Conservation (phyloP, 768 basidiomycete species). For the Boletus eberwhitei region DNA sequence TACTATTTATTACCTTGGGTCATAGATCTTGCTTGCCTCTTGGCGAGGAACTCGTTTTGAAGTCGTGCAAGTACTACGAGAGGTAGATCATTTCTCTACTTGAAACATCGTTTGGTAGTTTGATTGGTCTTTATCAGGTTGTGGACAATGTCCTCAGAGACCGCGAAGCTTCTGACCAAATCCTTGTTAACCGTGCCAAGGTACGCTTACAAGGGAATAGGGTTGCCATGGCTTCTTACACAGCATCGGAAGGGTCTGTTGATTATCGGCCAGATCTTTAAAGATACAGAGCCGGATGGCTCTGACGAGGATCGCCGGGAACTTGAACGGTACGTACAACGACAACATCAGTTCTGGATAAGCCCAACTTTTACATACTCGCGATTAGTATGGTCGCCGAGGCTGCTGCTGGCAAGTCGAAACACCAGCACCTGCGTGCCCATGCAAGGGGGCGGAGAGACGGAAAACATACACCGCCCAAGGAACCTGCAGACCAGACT, state of each 20-base stretch:
- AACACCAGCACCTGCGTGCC: conserved; percentile 41
- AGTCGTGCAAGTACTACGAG: conserved; percentile 84
- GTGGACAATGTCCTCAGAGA: conserved; percentile 86
- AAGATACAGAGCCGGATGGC: conserved; percentile 78
- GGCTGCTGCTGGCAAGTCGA: conserved; percentile 71
- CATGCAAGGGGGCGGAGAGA: conserved; percentile 28
- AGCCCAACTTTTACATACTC: conserved; percentile 1
- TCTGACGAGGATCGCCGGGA: conserved; percentile 92
- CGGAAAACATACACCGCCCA: conserved; percentile 40
- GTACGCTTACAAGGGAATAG: conserved; percentile 35
- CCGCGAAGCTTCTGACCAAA: conserved; percentile 62
- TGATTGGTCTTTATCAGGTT: conserved; percentile 40
- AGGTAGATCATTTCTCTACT: conserved; percentile 35
- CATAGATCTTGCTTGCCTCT: conserved; percentile 87
- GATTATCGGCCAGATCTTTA: conserved; percentile 87
- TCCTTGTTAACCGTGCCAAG: conserved; percentile 82
- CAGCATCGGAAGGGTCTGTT: conserved; percentile 63
- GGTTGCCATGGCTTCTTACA: background rate
- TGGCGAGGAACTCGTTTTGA: conserved; percentile 98
- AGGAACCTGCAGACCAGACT: conserved; percentile 28
- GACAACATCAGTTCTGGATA: background rate
- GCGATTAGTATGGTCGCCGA: conserved; percentile 75
- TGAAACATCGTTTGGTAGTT: conserved; percentile 1
- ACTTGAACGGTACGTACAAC: conserved; percentile 73
- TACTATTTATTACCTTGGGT: background rate